Conservation (phyloP, 768 basidiomycete genomes). For the Mycena rosella region DNA sequence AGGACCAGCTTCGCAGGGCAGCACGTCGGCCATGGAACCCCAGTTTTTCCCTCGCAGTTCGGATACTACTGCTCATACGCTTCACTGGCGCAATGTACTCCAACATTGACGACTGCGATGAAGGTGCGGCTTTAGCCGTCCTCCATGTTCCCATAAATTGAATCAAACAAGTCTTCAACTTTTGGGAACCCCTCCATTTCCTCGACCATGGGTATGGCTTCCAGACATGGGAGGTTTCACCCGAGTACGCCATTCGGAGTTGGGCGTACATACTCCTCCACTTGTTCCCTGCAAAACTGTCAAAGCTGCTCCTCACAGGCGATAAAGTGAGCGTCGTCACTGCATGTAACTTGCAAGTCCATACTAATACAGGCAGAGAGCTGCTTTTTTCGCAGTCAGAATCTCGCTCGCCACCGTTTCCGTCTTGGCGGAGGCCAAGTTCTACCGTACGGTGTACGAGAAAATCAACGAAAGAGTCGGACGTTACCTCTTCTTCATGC, state of each 20-base stretch:
- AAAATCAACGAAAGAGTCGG: slow-evolving; percentile 91
- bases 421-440: slow-evolving; percentile 80
- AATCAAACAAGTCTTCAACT: slow-evolving; percentile 86
- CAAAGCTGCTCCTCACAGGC: slow-evolving; percentile 63
- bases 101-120: slow-evolving; percentile 96
- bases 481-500: slow-evolving; percentile 92
- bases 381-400: slow-evolving; percentile 90
- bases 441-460: slow-evolving; percentile 86
- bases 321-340: slow-evolving; percentile 72
- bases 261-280: slow-evolving; percentile 95
- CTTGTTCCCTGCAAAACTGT: slow-evolving; percentile 71
- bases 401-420: slow-evolving; percentile 82
- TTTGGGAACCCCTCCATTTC: slow-evolving; percentile 98
- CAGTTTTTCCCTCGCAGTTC: slow-evolving; percentile 84
- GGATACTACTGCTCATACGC: slow-evolving; percentile 85
- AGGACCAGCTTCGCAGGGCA: slow-evolving; percentile 83
- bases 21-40: slow-evolving; percentile 89
- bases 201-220: slow-evolving; percentile 88
- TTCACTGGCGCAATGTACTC: slow-evolving; percentile 93
- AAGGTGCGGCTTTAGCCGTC: slow-evolving; percentile 67
- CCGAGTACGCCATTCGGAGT: slow-evolving; percentile 90
- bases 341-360: background rate
- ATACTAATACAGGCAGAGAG: slow-evolving; percentile 67
- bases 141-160: slow-evolving; percentile 13
- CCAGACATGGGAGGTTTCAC: slow-evolving; percentile 98